phyloP scores from a whole-genome alignment of 495 filamentous ascomycete genomes.

The Wilcoxina mikolae region DNA sequence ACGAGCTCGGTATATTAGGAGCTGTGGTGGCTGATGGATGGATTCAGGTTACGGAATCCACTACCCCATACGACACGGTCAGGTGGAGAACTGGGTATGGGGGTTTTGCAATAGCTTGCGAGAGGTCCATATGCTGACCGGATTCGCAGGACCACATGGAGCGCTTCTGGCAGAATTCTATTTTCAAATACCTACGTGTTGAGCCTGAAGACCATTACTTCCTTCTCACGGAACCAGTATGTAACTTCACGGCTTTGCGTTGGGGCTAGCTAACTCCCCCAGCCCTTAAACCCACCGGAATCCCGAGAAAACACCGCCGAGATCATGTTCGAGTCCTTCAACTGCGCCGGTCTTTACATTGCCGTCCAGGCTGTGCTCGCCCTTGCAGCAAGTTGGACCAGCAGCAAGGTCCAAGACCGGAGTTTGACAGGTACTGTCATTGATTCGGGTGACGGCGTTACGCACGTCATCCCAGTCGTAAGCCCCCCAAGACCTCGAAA shows the following conservation, averaged over 20 bases:
- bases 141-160: conserved; percentile 78
- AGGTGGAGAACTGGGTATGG: conserved; percentile 90
- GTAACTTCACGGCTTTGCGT: conserved; percentile 17
- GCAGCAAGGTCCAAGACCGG: conserved; percentile 87
- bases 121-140: conserved; percentile 26
- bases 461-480: conserved; percentile 86
- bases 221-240: conserved; percentile 88
- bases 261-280: conserved; percentile 11
- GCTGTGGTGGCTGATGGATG: conserved; percentile 3
- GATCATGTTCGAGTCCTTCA: conserved; percentile 99
- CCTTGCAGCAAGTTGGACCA: conserved; percentile 94
- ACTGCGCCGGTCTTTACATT: conserved; percentile 96
- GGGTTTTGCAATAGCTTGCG: neutral
- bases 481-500: neutral
- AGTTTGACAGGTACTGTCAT: conserved; percentile 97
- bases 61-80: conserved; percentile 93
- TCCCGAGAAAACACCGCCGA: conserved; percentile 98
- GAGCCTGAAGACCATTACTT: conserved; percentile 98
- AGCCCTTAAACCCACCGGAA: conserved; percentile 95
- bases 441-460: conserved; percentile 94
- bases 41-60: conserved; percentile 73
- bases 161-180: conserved; percentile 98
- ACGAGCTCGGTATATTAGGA: neutral
- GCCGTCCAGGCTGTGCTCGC: conserved; percentile 95
- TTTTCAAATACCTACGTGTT: conserved; percentile 96